Percentiles rank a stretch among this genome's conserved stretches.
phyloP scores from a whole-genome alignment of 495 filamentous ascomycete species.

The Halenospora varia region DNA sequence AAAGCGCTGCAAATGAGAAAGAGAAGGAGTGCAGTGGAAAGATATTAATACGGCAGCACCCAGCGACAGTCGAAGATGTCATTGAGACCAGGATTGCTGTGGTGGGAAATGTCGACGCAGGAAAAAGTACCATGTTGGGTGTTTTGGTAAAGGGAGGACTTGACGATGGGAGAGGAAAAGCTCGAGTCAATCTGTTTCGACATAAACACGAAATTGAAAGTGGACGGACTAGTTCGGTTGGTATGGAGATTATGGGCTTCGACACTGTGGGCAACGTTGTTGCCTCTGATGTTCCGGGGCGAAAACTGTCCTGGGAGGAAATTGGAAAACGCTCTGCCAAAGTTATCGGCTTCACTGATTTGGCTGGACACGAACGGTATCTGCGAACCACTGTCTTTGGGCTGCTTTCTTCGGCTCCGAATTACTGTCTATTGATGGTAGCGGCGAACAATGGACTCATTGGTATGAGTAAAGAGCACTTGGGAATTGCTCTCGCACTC shows the following conservation, averaged over 20 bases:
- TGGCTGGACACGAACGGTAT: conserved; percentile 94
- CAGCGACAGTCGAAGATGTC: conserved; percentile 73
- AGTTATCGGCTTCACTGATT: conserved; percentile 93
- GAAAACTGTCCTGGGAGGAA: conserved; percentile 94
- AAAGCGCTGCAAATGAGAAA: conserved; percentile 51
- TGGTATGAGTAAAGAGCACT: conserved; percentile 97
- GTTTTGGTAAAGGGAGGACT: conserved; percentile 94
- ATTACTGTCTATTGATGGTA: conserved; percentile 98
- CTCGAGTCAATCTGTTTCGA: conserved; percentile 92
- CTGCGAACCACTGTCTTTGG: conserved; percentile 96
- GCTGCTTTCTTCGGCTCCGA: conserved; percentile 88
- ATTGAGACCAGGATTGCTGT: conserved; percentile 97
- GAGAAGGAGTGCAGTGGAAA: conserved; percentile 74
- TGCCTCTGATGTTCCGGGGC: conserved; percentile 71
- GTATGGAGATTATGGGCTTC: conserved; percentile 99
- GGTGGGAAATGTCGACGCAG: conserved; percentile 95
- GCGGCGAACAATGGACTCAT: conserved; percentile 96
- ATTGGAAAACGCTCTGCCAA: conserved; percentile 94
- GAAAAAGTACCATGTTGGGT: conserved; percentile 95
- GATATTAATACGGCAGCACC: conserved; percentile 72
- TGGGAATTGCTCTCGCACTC: conserved; percentile 89
- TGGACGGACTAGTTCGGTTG: conserved; percentile 91
- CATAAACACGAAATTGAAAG: conserved; percentile 98
- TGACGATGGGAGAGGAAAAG: conserved; percentile 92
- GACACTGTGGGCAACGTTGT: conserved; percentile 85